Conservation (phyloP, 208 protist species). For the Phytomonas sp. region DNA sequence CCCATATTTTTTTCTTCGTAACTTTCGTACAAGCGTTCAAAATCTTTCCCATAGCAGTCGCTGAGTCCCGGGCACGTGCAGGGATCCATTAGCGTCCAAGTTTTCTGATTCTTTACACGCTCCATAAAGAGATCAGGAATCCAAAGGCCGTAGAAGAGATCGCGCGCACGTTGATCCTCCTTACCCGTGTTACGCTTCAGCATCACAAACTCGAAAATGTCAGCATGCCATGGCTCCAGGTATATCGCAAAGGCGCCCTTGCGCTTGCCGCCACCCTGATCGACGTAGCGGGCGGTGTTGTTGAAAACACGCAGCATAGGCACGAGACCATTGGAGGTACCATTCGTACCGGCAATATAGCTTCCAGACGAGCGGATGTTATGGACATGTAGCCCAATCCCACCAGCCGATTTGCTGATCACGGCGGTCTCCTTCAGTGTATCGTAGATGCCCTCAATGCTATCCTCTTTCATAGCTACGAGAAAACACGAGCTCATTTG, state of each 20-base stretch:
- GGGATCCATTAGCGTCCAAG: conserved; percentile 98
- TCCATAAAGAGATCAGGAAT: conserved; percentile 99
- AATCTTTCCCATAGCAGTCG: conserved; percentile 95
- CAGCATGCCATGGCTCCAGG: conserved; percentile 99
- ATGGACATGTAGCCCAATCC: conserved; percentile 96
- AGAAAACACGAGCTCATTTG: conserved; percentile 98
- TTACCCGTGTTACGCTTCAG: conserved; percentile 97
- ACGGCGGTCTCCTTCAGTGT: conserved; percentile 97
- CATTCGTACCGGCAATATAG: conserved; percentile 98
- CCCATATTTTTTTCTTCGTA: conserved; percentile 92
- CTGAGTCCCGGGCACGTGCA: conserved; percentile 92
- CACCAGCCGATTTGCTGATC: conserved; percentile 97
- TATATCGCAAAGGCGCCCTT: conserved; percentile 99
- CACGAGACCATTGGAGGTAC: conserved; percentile 95
- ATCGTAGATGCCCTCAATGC: conserved; percentile 99
- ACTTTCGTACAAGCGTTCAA: conserved; percentile 89
- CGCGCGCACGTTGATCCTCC: conserved; percentile 96
- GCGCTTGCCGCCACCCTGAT: conserved; percentile 97
- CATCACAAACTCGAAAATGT: conserved; percentile 97
- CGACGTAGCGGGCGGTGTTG: conserved; percentile 98
- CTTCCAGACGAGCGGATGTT: conserved; percentile 94
- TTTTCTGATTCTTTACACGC: conserved; percentile 90
- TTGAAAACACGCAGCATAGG: conserved; percentile 99
- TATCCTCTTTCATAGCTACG: conserved; percentile 98
- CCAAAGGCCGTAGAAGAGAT: conserved; percentile 99